Evolutionary conservation across 208 protist genomes (phyloP), one percentile per base, ranked within the genome.

Genomic region (Leishmania gerbilli): DNA sequence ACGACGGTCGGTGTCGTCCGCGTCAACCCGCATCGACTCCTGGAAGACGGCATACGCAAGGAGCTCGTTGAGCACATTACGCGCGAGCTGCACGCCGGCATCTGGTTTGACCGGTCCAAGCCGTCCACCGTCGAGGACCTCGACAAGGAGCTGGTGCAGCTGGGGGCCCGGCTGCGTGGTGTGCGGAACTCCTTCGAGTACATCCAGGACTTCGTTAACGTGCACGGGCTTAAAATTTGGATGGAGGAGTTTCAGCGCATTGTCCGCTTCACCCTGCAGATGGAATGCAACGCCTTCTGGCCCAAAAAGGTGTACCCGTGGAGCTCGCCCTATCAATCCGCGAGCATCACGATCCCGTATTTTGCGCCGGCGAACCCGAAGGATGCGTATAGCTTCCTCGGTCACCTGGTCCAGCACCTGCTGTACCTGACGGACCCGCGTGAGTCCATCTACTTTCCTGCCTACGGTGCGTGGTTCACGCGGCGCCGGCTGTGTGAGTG

Each of bases 1-100:
- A 99, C 98, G 4, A 92, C 99, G 17, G 92, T 99, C 13, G 99
- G 99, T 56, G 93, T 99, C n/a, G 97, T 99, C 81, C 82, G 98
- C 80, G 91, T 99, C 5, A 96, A 99, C 81, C 98, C 99, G 13
- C 98, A 99, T 77, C 87, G 96, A 85, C 87, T 99, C 19, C 88
- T 99, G 0, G 99, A 99, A 80, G 98, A 99, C 79, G 99, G 99
- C 74, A 98, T 99, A 76, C 89, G 98, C 31, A 98, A 98, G 75
- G 97, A 99, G 88, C 87, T 99, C 37, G 93, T 98, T 3, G 86
- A 95, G 72, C 89, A 93, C 75, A 93, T 98, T 37, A 89, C 90
- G 51, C 69, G 84, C 7, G 92, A 92, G 76, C 79, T 98, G 51
- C 90, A 98, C 86, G 68, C 76, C 24, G 88, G 86, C 37, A 84